These are phyloP conservation scores for Aspergillus felis DNA, from an alignment of 2,329 filamentous ascomycete genomes.

Conservation along the genomic window DNA sequence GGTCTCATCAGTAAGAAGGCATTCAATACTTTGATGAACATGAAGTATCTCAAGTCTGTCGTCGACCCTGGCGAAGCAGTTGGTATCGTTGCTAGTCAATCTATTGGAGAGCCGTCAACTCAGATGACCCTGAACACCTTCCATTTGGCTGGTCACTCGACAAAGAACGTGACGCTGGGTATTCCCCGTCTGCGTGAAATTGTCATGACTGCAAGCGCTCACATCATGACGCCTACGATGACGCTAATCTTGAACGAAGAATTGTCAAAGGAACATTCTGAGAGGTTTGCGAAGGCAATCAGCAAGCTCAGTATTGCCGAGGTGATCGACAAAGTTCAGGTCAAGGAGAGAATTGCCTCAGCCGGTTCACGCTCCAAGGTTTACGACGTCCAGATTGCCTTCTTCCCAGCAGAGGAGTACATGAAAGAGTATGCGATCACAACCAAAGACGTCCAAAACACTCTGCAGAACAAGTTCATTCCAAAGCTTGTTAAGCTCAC, in stretches of 20 bases:
- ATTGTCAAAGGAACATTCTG: constrained; percentile 63
- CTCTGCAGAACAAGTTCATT: constrained; percentile 78
- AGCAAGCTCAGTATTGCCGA: constrained; percentile 80
- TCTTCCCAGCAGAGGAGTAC: constrained; percentile 85
- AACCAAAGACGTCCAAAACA: constrained; percentile 69
- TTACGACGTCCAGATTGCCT: constrained; percentile 74
- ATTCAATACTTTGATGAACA: constrained; percentile 78
- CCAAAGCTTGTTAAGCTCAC: constrained; percentile 66
- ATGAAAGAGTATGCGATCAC: constrained; percentile 78
- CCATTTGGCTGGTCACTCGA: constrained; percentile 96
- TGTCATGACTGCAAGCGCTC: constrained; percentile 89
- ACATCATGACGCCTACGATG: constrained; percentile 76
- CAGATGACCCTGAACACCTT: constrained; percentile 99
- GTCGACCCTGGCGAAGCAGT: constrained; percentile 95
- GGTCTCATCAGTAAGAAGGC: constrained; percentile 59
- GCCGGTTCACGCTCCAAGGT: constrained; percentile 73
- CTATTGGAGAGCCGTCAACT: constrained; percentile 92
- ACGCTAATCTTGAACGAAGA: constrained; percentile 74
- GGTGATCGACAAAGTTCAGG: constrained; percentile 74
- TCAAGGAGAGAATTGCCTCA: constrained; percentile 73
- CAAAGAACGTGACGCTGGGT: constrained; percentile 98
- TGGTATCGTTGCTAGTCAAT: constrained; percentile 94
- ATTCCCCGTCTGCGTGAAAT: constrained; percentile 97
- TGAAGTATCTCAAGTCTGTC: constrained; percentile 88
- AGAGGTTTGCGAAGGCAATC: constrained; percentile 86